These are phyloP conservation scores for Tolypocladium ovalisporum DNA, from an alignment of 2,329 filamentous ascomycete species.

Conservation along the genomic window DNA sequence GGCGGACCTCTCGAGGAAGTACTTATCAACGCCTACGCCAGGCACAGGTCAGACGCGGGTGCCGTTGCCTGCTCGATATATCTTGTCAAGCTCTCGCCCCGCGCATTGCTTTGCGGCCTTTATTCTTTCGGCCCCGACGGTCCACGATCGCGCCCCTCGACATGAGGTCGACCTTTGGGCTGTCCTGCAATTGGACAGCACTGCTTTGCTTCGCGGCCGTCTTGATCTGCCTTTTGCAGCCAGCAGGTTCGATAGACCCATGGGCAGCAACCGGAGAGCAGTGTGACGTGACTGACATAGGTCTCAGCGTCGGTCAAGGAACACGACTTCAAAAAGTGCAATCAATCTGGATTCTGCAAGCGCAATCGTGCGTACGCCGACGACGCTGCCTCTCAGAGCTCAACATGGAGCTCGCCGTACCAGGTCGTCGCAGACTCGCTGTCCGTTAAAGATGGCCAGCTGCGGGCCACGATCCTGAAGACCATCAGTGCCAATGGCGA, in stretches of 20 bases:
- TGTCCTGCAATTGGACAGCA: slow-evolving; percentile 54
- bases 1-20: not conserved
- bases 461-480: slow-evolving; percentile 77
- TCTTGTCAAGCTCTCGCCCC: not conserved
- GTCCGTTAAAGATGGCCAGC: slow-evolving; percentile 65
- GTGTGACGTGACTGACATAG: not conserved
- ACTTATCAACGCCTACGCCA: not conserved
- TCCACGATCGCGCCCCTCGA: slow-evolving; percentile 11
- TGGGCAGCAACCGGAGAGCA: not conserved
- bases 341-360: slow-evolving; percentile 94
- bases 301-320: slow-evolving; percentile 72
- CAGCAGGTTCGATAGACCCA: slow-evolving; percentile 45
- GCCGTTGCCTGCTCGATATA: not conserved
- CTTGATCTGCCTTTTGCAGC: slow-evolving; percentile 49
- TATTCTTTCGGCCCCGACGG: not conserved
- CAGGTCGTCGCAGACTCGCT: slow-evolving; percentile 60
- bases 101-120: not conserved
- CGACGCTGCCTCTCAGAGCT: slow-evolving; percentile 51
- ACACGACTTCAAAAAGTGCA: slow-evolving; percentile 93
- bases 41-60: not conserved
- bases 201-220: slow-evolving; percentile 48
- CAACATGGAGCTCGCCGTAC: slow-evolving; percentile 73
- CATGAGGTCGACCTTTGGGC: slow-evolving; percentile 40
- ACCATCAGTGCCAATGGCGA: slow-evolving; percentile 52
- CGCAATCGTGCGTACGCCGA: slow-evolving; percentile 89